Percentiles rank a stretch among this genome's conserved stretches.
phyloP scores from a whole-genome alignment of 345 rosid genomes.

The Populus nigra region DNA sequence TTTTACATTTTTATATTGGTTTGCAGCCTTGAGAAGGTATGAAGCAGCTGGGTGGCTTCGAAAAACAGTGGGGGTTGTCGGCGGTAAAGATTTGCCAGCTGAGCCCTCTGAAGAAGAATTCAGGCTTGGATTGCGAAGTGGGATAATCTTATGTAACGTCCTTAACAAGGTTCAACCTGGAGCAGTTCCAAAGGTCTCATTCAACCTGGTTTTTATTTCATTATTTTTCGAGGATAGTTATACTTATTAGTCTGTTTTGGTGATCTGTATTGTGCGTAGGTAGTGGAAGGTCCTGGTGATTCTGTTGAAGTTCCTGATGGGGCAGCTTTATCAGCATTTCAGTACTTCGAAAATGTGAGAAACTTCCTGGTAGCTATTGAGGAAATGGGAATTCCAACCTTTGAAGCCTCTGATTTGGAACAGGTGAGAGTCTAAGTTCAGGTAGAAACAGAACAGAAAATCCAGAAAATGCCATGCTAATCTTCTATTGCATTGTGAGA shows the following conservation, averaged over 20 bases:
- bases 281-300: conserved; percentile 33
- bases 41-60: conserved; percentile 38
- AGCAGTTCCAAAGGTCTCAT: conserved; percentile 29
- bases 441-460: neutral
- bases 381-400: conserved; percentile 32
- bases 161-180: conserved; percentile 38
- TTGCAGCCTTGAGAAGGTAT: conserved; percentile 24
- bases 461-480: neutral
- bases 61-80: conserved; percentile 24
- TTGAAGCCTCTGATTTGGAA: conserved; percentile 31
- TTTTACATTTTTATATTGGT: neutral
- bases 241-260: neutral
- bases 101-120: conserved; percentile 40
- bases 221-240: neutral
- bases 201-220: neutral
- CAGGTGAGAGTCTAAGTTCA: conserved; percentile 11
- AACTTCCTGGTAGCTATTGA: conserved; percentile 31
- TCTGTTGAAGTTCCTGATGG: conserved; percentile 27
- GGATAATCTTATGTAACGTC: conserved; percentile 31
- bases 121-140: conserved; percentile 30
- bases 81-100: conserved; percentile 30
- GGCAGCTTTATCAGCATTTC: conserved; percentile 35
- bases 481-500: neutral
- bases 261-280: conserved; percentile 9
- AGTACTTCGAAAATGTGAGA: conserved; percentile 35